Conservation (phyloP, 2,329 filamentous ascomycete genomes). For the Camptophora hylomeconis region DNA sequence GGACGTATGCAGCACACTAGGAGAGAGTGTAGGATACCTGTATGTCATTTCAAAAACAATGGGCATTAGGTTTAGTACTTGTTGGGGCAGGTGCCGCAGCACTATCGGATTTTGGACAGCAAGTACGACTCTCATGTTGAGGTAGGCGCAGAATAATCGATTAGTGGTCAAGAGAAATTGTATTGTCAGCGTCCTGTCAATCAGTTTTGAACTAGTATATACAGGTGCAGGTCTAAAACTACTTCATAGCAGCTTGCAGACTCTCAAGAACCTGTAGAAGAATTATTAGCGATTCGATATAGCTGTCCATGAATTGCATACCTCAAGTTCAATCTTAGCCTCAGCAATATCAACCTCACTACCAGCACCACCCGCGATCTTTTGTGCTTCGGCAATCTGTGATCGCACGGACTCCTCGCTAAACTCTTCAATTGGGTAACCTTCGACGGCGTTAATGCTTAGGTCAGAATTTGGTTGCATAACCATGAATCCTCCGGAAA, state of each 20-base stretch:
- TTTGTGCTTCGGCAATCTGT: constrained; percentile 90
- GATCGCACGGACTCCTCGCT: constrained; percentile 78
- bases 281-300: constrained; percentile 5
- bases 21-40: not conserved
- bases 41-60: constrained; percentile 2
- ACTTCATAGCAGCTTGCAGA: constrained; percentile 37
- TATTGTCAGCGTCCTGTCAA: not conserved
- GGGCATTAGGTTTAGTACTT: not conserved
- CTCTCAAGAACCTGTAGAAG: constrained; percentile 33
- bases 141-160: constrained; percentile 3
- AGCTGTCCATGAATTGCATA: constrained; percentile 31
- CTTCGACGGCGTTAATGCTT: constrained; percentile 98
- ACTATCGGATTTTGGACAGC: not conserved
- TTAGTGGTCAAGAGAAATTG: not conserved
- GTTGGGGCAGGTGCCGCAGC: not conserved
- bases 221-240: constrained; percentile 22
- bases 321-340: constrained; percentile 98
- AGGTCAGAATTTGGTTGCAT: constrained; percentile 89
- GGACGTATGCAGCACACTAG: too few relatives aligned
- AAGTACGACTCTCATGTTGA: constrained; percentile 4
- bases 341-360: constrained; percentile 97
- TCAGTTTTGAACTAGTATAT: constrained; percentile 21
- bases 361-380: constrained; percentile 77
- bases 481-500: constrained; percentile 92
- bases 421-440: constrained; percentile 89